These are phyloP conservation scores for Lentinula guzmanii DNA, from an alignment of 768 basidiomycete species.

Conservation along the genomic window DNA sequence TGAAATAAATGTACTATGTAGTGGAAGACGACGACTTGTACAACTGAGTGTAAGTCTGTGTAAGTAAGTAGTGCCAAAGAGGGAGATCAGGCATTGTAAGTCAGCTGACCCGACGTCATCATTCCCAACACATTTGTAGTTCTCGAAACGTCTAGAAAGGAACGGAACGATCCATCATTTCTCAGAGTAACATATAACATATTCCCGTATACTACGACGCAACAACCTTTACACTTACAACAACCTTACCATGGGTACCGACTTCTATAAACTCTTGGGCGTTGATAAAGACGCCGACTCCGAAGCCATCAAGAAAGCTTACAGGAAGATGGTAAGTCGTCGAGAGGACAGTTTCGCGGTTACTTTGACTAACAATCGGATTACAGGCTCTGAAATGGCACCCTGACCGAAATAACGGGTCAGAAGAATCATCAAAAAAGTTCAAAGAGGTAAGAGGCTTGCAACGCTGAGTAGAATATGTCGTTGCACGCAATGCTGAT, in stretches of 20 bases:
- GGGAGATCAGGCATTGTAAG: too few species aligned
- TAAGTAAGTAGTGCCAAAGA: too few species aligned
- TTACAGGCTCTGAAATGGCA: slow-evolving; percentile 85
- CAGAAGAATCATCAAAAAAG: slow-evolving; percentile 80
- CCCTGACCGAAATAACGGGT: slow-evolving; percentile 84
- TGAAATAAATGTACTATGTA: too few species aligned
- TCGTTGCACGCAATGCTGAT: neutral
- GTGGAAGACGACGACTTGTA: too few species aligned
- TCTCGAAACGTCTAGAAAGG: neutral
- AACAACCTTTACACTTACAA: neutral
- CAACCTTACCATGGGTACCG: slow-evolving; percentile 55
- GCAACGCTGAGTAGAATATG: neutral
- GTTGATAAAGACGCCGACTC: slow-evolving; percentile 67
- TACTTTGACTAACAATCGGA: neutral
- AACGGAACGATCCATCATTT: neutral
- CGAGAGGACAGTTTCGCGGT: neutral
- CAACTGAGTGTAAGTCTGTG: too few species aligned
- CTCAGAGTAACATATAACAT: neutral
- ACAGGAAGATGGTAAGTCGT: slow-evolving; percentile 80
- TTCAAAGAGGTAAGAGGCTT: slow-evolving; percentile 75
- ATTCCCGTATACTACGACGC: neutral
- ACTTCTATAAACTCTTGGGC: slow-evolving; percentile 87
- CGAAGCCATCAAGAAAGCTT: slow-evolving; percentile 89
- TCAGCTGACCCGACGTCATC: neutral
- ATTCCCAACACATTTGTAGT: neutral